Evolutionary conservation across 2,329 filamentous ascomycete genomes (phyloP), one percentile per base, ranked within the genome.

Genomic region (Aureobasidium lini): DNA sequence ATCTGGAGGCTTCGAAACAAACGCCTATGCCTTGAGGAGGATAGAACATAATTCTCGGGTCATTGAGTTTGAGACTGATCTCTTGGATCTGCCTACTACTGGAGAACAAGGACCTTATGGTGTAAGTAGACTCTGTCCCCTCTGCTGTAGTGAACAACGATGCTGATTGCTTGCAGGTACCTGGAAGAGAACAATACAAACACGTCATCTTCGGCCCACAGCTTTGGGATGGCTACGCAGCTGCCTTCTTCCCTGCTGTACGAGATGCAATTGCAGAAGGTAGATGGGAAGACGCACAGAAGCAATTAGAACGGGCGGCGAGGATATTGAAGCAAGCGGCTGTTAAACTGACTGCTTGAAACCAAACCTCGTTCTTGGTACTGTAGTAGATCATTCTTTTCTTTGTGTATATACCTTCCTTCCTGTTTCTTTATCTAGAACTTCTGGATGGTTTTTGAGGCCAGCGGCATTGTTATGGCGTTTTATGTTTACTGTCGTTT

Each of bases 111-210:
- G 61, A 8, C 62, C 64, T 31, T 70, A 73, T 63, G 91, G 91
- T 61, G 88, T 95, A 82, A 80, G 89, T 85, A 16, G 8, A 6
- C 11, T 4, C 7, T 39, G 11, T 16, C 10, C 31, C 11, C 13
- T 4, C 11, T 40, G 6, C 44, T 23, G 6, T 3, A n/a, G 16
- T 9, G n/a, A 31, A 23, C 8, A 39, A n/a, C 13, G 16, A 5
- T 42, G 16, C 50, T 39, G 40, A 56, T 10, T 4, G 13, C 4
- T 62, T 59, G 64, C 59, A 91, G 88, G 82, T 95, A 4, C 89
- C 89, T 40, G 90, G 90, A 66, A 86, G 93, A 64, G 89, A 88
- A 5, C 94, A 97, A 74, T 99, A 91, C 80, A 96, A 95, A 73
- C 94, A 96, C 73, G 82, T 95, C 68, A 76, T 99, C 60, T 95